A percentile compares a stretch with the other conserved stretches of the same genome.
Conservation (phyloP, 139 green algal species). For the Raphidocelis subcapitata region DNA sequence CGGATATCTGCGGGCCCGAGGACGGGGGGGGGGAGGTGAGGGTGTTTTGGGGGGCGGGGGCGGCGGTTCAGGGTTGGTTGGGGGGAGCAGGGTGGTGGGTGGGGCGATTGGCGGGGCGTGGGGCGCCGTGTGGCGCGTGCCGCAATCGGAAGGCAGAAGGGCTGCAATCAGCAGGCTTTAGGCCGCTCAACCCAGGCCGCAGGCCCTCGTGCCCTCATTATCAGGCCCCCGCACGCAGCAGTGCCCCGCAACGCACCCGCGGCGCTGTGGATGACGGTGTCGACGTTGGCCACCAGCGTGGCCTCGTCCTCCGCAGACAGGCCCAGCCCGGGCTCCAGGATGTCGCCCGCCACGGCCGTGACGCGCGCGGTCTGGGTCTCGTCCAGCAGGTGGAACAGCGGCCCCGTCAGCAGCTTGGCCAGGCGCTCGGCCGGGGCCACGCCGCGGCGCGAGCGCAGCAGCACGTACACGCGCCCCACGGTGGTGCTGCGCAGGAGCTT, state of each 20-base stretch:
- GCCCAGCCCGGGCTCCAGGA: not conserved
- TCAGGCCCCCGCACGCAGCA: too few relatives aligned
- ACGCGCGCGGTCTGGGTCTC: not conserved
- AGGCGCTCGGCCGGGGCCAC: conserved; percentile 7
- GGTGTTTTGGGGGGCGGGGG: too few relatives aligned
- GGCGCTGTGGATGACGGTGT: not conserved
- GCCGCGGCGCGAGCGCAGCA: conserved; percentile 7
- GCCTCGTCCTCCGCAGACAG: not conserved
- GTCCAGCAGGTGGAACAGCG: not conserved
- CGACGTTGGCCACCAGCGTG: not conserved
- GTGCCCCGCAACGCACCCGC: not conserved
- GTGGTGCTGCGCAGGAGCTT: conserved; percentile 29
- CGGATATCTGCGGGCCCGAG: not conserved
- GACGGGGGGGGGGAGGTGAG: too few relatives aligned
- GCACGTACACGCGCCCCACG: conserved; percentile 27
- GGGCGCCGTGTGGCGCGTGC: too few relatives aligned
- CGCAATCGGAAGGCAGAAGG: too few relatives aligned
- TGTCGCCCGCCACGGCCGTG: not conserved
- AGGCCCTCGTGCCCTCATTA: too few relatives aligned
- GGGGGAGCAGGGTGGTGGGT: too few relatives aligned
- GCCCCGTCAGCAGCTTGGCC: not conserved
- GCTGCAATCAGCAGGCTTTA: too few relatives aligned
- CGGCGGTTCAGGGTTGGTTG: too few relatives aligned
- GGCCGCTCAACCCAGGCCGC: too few relatives aligned
- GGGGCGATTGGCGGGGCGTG: too few relatives aligned